A percentile compares a stretch with the other conserved stretches of the same genome.
Conservation (phyloP, 306 rosid species). For the Quercus wislizeni region DNA sequence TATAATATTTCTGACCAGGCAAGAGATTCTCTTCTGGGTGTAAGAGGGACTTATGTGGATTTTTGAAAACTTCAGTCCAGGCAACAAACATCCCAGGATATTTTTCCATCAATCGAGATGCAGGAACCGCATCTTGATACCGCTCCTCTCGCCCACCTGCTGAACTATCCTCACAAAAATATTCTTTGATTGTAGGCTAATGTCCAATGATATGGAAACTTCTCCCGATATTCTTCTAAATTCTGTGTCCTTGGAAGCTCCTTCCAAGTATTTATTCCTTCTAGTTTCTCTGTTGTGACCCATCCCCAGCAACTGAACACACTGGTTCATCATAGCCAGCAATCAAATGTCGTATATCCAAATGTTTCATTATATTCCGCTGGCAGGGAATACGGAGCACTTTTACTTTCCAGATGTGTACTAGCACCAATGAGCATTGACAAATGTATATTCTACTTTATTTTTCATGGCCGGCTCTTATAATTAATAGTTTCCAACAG, state of each 20-base stretch:
- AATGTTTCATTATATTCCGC: constrained; percentile 34
- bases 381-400: constrained; percentile 13
- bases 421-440: constrained; percentile 10
- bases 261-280: constrained; percentile 3
- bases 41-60: constrained; percentile 55
- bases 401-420: constrained; percentile 14
- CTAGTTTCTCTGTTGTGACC: constrained; percentile 6
- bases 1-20: constrained; percentile 64
- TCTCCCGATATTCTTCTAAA: constrained; percentile 16
- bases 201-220: constrained; percentile 15
- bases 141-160: constrained; percentile 60
- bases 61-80: constrained; percentile 59
- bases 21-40: constrained; percentile 45
- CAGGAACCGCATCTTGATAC: constrained; percentile 48
- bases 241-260: background rate
- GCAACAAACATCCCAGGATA: constrained; percentile 68
- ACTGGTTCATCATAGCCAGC: constrained; percentile 50
- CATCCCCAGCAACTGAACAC: constrained; percentile 36
- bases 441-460: background rate
- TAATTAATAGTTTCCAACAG: constrained; percentile 25
- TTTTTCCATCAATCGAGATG: constrained; percentile 49
- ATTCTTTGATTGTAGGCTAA: constrained; percentile 27
- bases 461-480: constrained; percentile 36
- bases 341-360: constrained; percentile 11
- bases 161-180: constrained; percentile 60